Base-by-base conservation (phyloP, 306 rosid genomes). In the Sicyos baderoa region DNA sequence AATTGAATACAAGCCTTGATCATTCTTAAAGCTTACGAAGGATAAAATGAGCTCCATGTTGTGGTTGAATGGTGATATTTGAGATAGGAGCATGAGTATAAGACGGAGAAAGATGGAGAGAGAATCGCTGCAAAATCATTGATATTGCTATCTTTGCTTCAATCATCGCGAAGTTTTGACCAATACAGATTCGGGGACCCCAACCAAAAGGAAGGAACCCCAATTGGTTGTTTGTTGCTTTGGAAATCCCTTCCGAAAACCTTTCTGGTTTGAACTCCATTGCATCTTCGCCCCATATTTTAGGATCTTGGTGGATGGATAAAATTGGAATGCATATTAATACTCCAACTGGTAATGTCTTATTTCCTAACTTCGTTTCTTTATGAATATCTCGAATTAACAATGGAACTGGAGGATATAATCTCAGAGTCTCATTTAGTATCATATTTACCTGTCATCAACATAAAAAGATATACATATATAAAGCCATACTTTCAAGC, bases 31-130 rank as follows among this genome's bases (percentile, higher is more conserved):
- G 7, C 3, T 16, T 59, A 32, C 6, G 66, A 16, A 59, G 14
- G 22, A 59, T n/a, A 12, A 59, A 15, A 29, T 59, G 47, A 25
- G 66, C 66, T 5, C 66, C 66, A 59, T 59, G 66, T 32, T 59
- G 66, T 16, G 47, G 66, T 1, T 59, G 47, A 29, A 32, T 32
- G 8, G 66, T 59, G 3, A 59, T 29, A 7, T 32, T 16, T 3
- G 47, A 0, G 13, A 59, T 8, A 29, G 66, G 66, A 32, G 66
- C 66, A 29, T 59, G 66, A 59, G 66, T 29, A 59, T 59, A 59
- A 3, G 14, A 6, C 16, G 47, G 47, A 59, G 47, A 59, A 59
- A 59, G 66, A 16, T 35, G 2, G 0, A 59, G 32, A 0, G 66
- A 59, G 66, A 59, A 32, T 3, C 21, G 66, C 4, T 32, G 66